These are phyloP conservation scores for Fusarium cicatricum DNA, from an alignment of 2,329 filamentous ascomycete species.

Conservation along the genomic window DNA sequence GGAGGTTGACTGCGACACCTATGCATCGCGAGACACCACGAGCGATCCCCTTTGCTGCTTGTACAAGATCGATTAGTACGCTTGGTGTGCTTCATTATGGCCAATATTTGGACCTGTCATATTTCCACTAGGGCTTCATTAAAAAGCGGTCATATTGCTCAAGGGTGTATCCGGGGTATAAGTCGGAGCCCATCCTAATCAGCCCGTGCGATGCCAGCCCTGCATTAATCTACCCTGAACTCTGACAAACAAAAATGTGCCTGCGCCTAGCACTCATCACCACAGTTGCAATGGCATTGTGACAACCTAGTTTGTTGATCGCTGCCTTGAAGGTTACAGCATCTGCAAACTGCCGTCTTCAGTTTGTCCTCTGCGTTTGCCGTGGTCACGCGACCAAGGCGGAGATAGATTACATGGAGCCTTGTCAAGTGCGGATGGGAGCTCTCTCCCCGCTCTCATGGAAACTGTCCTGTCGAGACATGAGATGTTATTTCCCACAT, in stretches of 20 bases:
- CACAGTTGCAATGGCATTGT: no score
- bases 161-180: no score
- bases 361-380: constrained; percentile 8
- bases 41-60: no score
- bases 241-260: not conserved
- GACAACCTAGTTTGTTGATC: not conserved
- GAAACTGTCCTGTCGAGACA: constrained; percentile 19
- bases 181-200: no score
- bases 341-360: constrained; percentile 15
- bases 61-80: no score
- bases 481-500: not conserved
- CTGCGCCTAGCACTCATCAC: constrained; percentile 1
- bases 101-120: no score
- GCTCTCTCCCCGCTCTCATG: constrained; percentile 34
- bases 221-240: constrained; percentile 15
- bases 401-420: not conserved
- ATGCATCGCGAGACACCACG: no score
- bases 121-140: no score
- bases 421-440: constrained; percentile 33
- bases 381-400: constrained; percentile 31
- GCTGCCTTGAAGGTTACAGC: not conserved
- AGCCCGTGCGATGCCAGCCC: no score
- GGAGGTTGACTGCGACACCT: no score
- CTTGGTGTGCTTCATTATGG: no score
- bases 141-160: no score